These are phyloP conservation scores for Fraxinus quadrangulata DNA, from an alignment of 257 asterid species.

Conservation along the genomic window DNA sequence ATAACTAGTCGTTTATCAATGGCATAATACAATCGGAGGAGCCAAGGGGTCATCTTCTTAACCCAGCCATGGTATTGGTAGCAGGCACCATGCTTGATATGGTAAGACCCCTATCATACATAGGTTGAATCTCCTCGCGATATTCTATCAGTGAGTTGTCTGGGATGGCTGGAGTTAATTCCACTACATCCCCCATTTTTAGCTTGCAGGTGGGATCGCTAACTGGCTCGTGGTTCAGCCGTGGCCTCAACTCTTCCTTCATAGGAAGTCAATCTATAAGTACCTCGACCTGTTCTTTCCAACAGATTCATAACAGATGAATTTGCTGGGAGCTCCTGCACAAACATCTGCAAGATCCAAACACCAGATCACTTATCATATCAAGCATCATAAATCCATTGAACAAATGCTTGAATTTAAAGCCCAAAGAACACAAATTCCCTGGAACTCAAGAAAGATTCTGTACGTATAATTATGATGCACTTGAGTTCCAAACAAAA, in stretches of 20 bases:
- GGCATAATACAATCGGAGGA: neutral
- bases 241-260: constrained; percentile 87
- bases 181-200: constrained; percentile 93
- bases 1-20: constrained; percentile 8
- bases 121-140: constrained; percentile 89
- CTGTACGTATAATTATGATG: neutral
- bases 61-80: constrained; percentile 41
- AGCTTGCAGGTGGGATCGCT: constrained; percentile 71
- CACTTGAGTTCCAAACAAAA: too few relatives aligned
- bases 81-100: constrained; percentile 34
- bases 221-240: constrained; percentile 66
- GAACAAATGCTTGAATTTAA: neutral
- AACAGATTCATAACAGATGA: constrained; percentile 75
- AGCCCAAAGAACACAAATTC: neutral
- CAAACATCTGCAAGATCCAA: constrained; percentile 79
- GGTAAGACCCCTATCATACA: constrained; percentile 64
- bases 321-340: constrained; percentile 75
- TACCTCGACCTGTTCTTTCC: constrained; percentile 62
- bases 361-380: constrained; percentile 3
- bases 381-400: neutral
- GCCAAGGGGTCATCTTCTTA: constrained; percentile 49
- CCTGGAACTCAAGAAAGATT: neutral
- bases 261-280: constrained; percentile 54
- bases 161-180: constrained; percentile 81
- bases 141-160: constrained; percentile 70